Conservation (phyloP, 352 stramenopile genomes). For the Poterioochromonas sp. region DNA sequence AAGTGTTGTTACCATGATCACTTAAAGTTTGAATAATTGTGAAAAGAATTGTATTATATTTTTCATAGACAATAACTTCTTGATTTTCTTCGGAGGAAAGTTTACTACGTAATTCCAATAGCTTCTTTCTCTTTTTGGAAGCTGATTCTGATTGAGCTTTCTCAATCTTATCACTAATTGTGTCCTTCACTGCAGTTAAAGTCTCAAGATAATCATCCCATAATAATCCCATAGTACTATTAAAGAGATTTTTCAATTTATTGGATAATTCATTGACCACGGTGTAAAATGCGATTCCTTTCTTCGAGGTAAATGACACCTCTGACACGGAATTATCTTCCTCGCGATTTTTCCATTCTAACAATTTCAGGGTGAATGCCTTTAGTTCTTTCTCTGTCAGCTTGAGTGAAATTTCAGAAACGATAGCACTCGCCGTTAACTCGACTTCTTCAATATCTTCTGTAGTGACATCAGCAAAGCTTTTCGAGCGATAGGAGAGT, state of each 20-base stretch:
- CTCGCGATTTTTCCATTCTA: slow-evolving; percentile 41
- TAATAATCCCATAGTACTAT: background rate
- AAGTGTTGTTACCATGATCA: background rate
- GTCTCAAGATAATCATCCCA: too few relatives aligned
- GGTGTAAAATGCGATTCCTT: background rate
- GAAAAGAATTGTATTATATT: too few relatives aligned
- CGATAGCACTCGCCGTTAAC: background rate
- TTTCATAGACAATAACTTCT: too few relatives aligned
- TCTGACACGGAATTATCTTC: background rate
- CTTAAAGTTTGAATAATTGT: background rate
- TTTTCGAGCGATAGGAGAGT: background rate
- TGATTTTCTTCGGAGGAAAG: too few relatives aligned
- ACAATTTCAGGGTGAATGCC: slow-evolving; percentile 40
- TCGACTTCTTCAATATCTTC: slow-evolving; percentile 32
- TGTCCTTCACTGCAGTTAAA: too few relatives aligned
- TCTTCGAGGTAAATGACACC: too few relatives aligned
- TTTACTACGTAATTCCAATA: background rate
- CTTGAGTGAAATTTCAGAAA: slow-evolving; percentile 42
- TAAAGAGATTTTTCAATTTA: slow-evolving; percentile 13
- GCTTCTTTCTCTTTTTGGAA: background rate
- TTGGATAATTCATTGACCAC: background rate
- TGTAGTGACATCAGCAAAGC: background rate
- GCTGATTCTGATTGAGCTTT: too few relatives aligned
- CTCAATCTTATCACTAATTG: too few relatives aligned
- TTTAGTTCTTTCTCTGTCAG: slow-evolving; percentile 44